Conservation (phyloP, 164 flowering plant species). For the Tetrastigma voinierianum region DNA sequence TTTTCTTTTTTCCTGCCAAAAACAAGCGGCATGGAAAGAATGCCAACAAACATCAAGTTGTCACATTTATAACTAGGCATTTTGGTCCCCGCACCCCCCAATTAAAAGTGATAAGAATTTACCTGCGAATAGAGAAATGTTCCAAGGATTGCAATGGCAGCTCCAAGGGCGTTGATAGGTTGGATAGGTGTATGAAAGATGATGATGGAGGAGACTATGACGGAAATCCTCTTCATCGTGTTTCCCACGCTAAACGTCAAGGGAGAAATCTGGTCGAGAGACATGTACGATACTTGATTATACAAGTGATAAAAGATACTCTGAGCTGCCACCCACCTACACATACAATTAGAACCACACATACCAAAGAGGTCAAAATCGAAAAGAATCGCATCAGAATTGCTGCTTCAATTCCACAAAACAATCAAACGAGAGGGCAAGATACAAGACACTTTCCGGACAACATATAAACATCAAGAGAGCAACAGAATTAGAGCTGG, state of each 20-base stretch:
- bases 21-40: constrained; percentile 5
- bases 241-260: constrained; percentile 50
- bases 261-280: constrained; percentile 48
- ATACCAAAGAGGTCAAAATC: neutral
- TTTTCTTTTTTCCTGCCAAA: constrained; percentile 5
- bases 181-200: constrained; percentile 46
- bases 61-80: neutral
- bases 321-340: constrained; percentile 54
- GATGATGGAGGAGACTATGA: constrained; percentile 52
- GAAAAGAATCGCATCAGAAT: constrained; percentile 1
- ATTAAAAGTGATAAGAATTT: neutral
- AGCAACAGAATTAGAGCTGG: neutral
- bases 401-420: neutral
- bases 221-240: constrained; percentile 50
- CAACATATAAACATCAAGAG: neutral
- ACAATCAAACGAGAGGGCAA: neutral
- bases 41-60: constrained; percentile 6
- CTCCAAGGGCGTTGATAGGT: constrained; percentile 46
- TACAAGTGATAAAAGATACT: constrained; percentile 52
- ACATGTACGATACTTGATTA: constrained; percentile 58
- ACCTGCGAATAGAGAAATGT: constrained; percentile 55
- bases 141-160: constrained; percentile 48
- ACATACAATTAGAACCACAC: constrained; percentile 11
- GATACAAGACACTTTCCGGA: neutral
- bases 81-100: constrained; percentile 2